Evolutionary conservation across 371 early-diverging fungal genomes (phyloP).

Genomic region (Nematocida displodere): DNA sequence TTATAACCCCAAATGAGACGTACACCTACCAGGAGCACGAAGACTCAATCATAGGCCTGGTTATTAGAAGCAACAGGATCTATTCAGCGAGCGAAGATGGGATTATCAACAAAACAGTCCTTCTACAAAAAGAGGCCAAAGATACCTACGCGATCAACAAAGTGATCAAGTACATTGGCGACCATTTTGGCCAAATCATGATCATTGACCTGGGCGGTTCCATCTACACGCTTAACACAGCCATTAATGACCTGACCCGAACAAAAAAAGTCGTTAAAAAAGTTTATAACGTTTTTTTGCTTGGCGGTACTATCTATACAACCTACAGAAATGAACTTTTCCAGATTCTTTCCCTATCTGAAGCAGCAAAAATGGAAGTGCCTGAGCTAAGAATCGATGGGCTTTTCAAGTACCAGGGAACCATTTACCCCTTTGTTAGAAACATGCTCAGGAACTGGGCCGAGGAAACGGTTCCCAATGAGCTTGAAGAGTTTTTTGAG

Average conservation of each 20-base stretch:
- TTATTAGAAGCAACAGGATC: not conserved
- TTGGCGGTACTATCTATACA: not conserved
- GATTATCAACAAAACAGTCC: slow-evolving; percentile 20
- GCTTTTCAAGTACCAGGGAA: not conserved
- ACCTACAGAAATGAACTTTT: slow-evolving; percentile 10
- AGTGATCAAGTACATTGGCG: slow-evolving; percentile 27
- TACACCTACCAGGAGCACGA: slow-evolving; percentile 16
- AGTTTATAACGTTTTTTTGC: slow-evolving; percentile 2
- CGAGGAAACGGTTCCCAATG: not conserved
- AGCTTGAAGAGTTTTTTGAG: slow-evolving; percentile 47
- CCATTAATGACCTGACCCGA: slow-evolving; percentile 6
- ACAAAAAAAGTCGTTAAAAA: not conserved
- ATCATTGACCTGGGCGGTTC: slow-evolving; percentile 19
- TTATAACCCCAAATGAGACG: not conserved
- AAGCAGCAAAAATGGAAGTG: not conserved
- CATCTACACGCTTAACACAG: not conserved
- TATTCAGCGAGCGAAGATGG: slow-evolving; percentile 50
- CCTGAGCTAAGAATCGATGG: slow-evolving; percentile 24
- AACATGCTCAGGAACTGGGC: slow-evolving; percentile 3
- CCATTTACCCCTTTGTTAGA: slow-evolving; percentile 4
- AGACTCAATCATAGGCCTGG: slow-evolving; percentile 21
- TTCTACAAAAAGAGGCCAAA: slow-evolving; percentile 20
- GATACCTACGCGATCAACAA: slow-evolving; percentile 31
- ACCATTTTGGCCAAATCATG: not conserved
- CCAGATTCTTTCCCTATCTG: not conserved